These are phyloP conservation scores for Chaetoceros tenuissimus DNA, from an alignment of 108 stramenopile species.

Conservation along the genomic window DNA sequence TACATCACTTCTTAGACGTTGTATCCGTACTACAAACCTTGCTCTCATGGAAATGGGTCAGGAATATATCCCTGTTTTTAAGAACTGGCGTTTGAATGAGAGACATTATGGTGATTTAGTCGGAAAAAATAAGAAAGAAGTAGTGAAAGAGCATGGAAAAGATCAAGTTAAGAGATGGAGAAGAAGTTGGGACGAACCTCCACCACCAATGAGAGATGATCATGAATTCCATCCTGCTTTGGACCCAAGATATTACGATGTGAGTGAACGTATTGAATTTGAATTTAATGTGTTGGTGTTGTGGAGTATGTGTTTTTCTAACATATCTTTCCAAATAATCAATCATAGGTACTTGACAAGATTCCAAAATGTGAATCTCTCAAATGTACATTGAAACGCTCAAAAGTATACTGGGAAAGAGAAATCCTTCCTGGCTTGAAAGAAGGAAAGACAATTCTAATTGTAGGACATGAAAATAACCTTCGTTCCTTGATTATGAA, in stretches of 20 bases:
- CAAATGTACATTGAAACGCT: conserved; percentile 74
- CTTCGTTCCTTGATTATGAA: conserved; percentile 90
- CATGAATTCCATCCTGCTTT: conserved; percentile 66
- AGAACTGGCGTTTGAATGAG: conserved; percentile 92
- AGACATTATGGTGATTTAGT: conserved; percentile 79
- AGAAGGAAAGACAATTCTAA: conserved; percentile 80
- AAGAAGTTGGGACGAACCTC: conserved; percentile 85
- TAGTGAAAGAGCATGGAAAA: conserved; percentile 61
- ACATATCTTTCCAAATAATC: background rate
- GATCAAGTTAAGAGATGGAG: conserved; percentile 86
- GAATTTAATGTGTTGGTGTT: background rate
- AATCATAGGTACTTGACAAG: conserved; percentile 55
- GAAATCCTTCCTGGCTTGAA: conserved; percentile 70
- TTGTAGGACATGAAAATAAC: conserved; percentile 97
- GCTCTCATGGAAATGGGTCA: conserved; percentile 85
- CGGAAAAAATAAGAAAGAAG: conserved; percentile 92
- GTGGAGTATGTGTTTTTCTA: background rate
- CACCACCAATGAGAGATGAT: conserved; percentile 67
- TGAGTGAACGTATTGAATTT: conserved; percentile 16
- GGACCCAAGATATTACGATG: conserved; percentile 74
- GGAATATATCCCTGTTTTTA: conserved; percentile 85
- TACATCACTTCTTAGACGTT: conserved; percentile 76
- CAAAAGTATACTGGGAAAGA: conserved; percentile 86
- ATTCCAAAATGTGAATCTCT: conserved; percentile 76
- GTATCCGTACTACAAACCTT: conserved; percentile 68